Evolutionary conservation across 2,329 filamentous ascomycete genomes (phyloP).

Genomic region (Curvularia verruculosa): DNA sequence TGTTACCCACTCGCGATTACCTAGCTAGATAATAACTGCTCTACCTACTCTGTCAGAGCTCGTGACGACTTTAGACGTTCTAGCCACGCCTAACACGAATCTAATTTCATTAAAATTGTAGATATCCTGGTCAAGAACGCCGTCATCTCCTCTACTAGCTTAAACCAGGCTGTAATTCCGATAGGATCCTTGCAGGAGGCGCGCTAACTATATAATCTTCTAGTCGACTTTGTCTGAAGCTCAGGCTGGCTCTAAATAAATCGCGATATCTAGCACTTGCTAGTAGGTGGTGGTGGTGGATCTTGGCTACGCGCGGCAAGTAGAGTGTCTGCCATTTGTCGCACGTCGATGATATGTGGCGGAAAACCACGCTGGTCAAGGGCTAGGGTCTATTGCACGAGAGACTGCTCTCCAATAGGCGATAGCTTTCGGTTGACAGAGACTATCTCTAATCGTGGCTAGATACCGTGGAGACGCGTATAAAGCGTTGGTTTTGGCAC

Average conservation of each 20-base stretch:
- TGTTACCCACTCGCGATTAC: conserved; percentile 2
- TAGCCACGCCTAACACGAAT: conserved; percentile 18
- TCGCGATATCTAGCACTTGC: conserved; percentile 14
- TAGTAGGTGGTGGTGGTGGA: conserved; percentile 1
- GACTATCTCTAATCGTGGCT: too few relatives aligned
- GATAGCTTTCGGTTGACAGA: not conserved
- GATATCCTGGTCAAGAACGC: conserved; percentile 8
- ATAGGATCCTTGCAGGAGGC: too few relatives aligned
- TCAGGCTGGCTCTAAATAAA: conserved; percentile 13
- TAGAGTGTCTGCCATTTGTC: conserved; percentile 8
- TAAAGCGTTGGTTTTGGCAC: too few relatives aligned
- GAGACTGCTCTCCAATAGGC: not conserved
- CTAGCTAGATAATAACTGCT: conserved; percentile 11
- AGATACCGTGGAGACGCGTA: too few relatives aligned
- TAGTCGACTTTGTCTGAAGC: too few relatives aligned
- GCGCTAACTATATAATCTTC: too few relatives aligned
- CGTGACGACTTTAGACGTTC: conserved; percentile 1
- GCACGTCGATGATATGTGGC: conserved; percentile 4
- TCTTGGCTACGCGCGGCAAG: not conserved
- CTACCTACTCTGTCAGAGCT: conserved; percentile 9
- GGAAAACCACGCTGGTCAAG: not conserved
- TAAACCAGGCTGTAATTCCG: too few relatives aligned
- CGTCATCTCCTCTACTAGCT: not conserved
- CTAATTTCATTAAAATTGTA: conserved; percentile 22
- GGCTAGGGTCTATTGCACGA: conserved; percentile 3